Conservation (phyloP, 1,284 basidiomycete species). For the Ganoderma resinaceum region DNA sequence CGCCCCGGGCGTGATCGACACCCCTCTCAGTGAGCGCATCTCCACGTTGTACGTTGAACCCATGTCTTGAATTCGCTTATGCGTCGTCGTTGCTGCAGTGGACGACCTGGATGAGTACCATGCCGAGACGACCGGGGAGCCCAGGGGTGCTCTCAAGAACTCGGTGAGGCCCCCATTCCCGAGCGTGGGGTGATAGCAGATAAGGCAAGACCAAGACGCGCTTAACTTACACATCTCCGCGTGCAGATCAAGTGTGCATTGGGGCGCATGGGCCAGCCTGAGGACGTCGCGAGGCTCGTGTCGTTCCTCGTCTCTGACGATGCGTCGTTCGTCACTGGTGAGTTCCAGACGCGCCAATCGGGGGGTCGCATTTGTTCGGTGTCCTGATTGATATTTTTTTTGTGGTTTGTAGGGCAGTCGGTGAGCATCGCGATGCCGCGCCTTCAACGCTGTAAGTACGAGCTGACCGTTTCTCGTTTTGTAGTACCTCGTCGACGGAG, state of each 20-base stretch:
- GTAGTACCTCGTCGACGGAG: conserved; percentile 23
- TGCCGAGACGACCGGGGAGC: neutral
- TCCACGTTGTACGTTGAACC: neutral
- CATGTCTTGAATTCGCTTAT: neutral
- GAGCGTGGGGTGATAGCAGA: too few relatives aligned
- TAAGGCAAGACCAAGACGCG: too few relatives aligned
- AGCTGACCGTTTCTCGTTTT: neutral
- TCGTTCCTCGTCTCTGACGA: conserved; percentile 44
- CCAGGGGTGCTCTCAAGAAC: neutral
- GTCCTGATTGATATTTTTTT: too few relatives aligned
- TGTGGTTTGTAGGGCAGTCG: conserved; percentile 6
- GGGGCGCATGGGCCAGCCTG: conserved; percentile 35
- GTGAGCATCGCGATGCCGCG: neutral
- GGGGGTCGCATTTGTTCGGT: neutral
- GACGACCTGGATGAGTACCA: neutral
- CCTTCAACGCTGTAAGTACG: neutral
- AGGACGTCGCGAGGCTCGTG: conserved; percentile 44
- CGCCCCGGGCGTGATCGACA: conserved; percentile 31
- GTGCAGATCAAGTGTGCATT: conserved; percentile 3
- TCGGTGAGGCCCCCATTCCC: neutral
- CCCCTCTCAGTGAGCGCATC: conserved; percentile 21
- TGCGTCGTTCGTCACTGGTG: conserved; percentile 44
- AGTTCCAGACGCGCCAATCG: neutral
- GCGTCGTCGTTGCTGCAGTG: neutral
- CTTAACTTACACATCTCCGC: too few relatives aligned